A percentile compares a stretch with the other conserved stretches of the same genome.
Conservation (phyloP, 176 grass and related monocot genomes). For the Cenchrus americanus region DNA sequence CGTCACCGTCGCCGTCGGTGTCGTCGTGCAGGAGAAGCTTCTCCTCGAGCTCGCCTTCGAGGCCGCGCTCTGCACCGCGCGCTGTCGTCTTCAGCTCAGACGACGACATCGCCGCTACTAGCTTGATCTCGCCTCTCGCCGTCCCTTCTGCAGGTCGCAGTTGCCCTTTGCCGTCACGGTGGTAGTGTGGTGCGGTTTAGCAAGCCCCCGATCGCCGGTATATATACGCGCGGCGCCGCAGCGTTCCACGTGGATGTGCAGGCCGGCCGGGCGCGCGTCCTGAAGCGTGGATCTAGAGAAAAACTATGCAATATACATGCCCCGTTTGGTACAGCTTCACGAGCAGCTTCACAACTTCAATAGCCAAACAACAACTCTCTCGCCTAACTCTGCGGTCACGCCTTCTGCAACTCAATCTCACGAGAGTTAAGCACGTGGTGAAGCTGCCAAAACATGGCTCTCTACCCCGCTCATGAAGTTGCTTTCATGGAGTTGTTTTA, state of each 20-base stretch:
- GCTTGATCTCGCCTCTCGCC: background rate
- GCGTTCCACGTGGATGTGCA: background rate
- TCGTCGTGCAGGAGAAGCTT: conserved; percentile 2
- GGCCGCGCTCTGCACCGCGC: background rate
- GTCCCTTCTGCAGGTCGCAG: background rate
- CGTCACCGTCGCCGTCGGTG: background rate
- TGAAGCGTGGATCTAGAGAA: background rate
- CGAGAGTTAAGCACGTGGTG: too few species aligned
- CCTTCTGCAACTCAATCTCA: too few species aligned
- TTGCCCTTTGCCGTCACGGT: too few species aligned
- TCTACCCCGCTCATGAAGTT: too few species aligned
- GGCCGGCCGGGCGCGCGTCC: background rate
- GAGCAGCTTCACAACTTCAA: too few species aligned
- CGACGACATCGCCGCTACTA: background rate
- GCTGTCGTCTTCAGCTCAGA: background rate
- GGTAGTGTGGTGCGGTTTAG: background rate
- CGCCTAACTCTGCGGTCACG: too few species aligned
- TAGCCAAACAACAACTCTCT: too few species aligned
- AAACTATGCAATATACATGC: too few species aligned
- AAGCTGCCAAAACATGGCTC: too few species aligned
- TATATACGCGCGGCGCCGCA: background rate
- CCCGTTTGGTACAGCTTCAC: too few species aligned
- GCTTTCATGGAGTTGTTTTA: too few species aligned
- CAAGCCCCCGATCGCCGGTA: background rate
- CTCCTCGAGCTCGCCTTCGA: conserved; percentile 15